Evolutionary conservation across 352 stramenopile species (phyloP).

Genomic region (Globisporangium splendens): DNA sequence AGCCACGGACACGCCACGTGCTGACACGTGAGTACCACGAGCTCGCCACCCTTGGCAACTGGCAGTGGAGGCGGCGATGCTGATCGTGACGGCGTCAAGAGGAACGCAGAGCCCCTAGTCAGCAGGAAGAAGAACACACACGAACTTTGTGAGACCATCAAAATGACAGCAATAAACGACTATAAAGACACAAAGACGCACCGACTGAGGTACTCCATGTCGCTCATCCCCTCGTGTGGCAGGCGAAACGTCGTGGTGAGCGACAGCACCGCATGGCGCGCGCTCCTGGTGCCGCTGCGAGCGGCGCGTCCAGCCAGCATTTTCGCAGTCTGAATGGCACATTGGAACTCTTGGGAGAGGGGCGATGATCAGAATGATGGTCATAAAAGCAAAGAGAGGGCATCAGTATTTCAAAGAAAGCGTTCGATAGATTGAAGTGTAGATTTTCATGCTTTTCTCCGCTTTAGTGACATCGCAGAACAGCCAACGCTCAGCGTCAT

Average conservation of each 20-base stretch:
- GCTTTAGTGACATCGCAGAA: no score
- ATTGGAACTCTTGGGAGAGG: no score
- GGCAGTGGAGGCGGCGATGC: not conserved
- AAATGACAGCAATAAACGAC: not conserved
- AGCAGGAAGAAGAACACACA: slow-evolving; percentile 5
- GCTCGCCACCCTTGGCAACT: not conserved
- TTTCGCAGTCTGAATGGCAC: no score
- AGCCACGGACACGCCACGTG: slow-evolving; percentile 81
- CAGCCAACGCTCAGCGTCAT: no score
- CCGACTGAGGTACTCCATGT: slow-evolving; percentile 76
- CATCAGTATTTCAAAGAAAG: no score
- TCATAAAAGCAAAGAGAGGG: no score
- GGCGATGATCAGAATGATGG: no score
- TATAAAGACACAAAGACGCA: slow-evolving; percentile 11
- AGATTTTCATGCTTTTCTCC: not conserved
- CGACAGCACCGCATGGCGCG: slow-evolving; percentile 53
- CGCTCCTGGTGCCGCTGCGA: not conserved
- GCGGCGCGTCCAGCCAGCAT: no score
- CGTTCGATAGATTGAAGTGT: no score
- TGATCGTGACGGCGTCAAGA: slow-evolving; percentile 26
- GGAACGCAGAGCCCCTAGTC: slow-evolving; percentile 57
- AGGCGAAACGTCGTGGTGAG: slow-evolving; percentile 78
- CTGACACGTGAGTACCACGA: slow-evolving; percentile 65
- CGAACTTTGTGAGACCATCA: not conserved
- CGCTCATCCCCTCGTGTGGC: slow-evolving; percentile 70